A percentile compares a stretch with the other conserved stretches of the same genome.
Conservation (phyloP, 1,139 yeast genomes). For the Pichia sp. region DNA sequence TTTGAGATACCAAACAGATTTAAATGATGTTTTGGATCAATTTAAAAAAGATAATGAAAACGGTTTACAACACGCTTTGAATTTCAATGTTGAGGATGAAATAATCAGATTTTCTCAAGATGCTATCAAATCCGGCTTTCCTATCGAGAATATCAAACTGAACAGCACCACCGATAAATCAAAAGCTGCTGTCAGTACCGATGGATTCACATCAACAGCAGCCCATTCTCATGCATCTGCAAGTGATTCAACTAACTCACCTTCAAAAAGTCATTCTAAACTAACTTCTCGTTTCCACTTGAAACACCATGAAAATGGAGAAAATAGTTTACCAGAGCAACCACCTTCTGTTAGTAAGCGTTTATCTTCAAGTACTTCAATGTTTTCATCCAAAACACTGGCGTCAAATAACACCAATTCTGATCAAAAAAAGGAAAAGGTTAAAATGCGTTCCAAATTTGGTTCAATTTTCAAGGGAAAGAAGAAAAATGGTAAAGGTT, state of each 20-base stretch:
- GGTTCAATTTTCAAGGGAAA: conserved; percentile 68
- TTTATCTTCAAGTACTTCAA: conserved; percentile 10
- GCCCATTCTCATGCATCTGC: background rate
- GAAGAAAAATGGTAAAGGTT: conserved; percentile 37
- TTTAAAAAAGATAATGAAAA: conserved; percentile 51
- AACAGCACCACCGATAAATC: conserved; percentile 5
- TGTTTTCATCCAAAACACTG: conserved; percentile 11
- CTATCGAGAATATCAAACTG: conserved; percentile 13
- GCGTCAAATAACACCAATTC: background rate
- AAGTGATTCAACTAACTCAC: background rate
- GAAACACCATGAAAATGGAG: conserved; percentile 2
- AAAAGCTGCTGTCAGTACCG: conserved; percentile 5
- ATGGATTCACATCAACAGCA: conserved; percentile 9
- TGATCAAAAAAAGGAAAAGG: conserved; percentile 23
- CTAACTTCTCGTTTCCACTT: conserved; percentile 3
- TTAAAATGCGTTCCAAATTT: conserved; percentile 61
- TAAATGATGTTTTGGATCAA: conserved; percentile 38
- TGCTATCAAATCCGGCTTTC: conserved; percentile 18
- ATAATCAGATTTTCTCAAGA: conserved; percentile 48
- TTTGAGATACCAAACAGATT: conserved; percentile 59
- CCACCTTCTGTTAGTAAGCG: conserved; percentile 5
- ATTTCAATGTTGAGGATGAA: conserved; percentile 52
- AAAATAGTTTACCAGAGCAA: background rate
- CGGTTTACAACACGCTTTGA: conserved; percentile 57
- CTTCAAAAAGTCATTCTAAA: conserved; percentile 9